Percentiles rank a stretch among this genome's conserved stretches.
These are phyloP conservation scores for Chaetoceros muelleri DNA, from an alignment of 108 stramenopile species.

Conservation along the genomic window DNA sequence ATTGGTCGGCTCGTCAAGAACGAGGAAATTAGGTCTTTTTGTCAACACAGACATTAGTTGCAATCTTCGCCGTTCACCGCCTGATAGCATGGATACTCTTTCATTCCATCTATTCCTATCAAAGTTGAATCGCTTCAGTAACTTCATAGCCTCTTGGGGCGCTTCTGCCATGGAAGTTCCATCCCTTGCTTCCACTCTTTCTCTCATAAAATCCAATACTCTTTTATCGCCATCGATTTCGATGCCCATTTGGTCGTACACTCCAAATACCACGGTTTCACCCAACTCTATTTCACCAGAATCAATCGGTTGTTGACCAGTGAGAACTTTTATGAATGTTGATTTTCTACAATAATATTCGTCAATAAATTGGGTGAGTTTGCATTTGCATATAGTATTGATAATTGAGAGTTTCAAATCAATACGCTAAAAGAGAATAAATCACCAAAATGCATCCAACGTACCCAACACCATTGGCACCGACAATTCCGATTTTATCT, in stretches of 20 bases:
- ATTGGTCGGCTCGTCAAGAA: constrained; percentile 55
- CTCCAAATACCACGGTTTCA: constrained; percentile 73
- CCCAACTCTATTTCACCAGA: constrained; percentile 52
- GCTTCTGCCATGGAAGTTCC: constrained; percentile 20
- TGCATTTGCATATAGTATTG: background rate
- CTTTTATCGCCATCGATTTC: constrained; percentile 33
- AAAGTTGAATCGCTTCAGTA: constrained; percentile 72
- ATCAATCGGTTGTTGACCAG: constrained; percentile 41
- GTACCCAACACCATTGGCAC: constrained; percentile 71
- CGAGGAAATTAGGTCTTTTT: constrained; percentile 60
- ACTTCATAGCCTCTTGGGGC: constrained; percentile 58
- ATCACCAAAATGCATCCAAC: constrained; percentile 1
- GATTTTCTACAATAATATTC: constrained; percentile 37
- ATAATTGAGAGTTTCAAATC: background rate
- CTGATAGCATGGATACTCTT: constrained; percentile 56
- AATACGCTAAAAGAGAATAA: background rate
- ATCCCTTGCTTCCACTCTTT: constrained; percentile 37
- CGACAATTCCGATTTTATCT: constrained; percentile 77
- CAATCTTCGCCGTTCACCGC: constrained; percentile 72
- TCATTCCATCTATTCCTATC: constrained; percentile 55
- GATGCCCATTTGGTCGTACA: constrained; percentile 75
- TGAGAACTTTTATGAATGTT: constrained; percentile 57
- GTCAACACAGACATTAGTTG: constrained; percentile 66
- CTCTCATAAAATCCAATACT: constrained; percentile 63
- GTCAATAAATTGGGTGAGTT: background rate